Evolutionary conservation across 768 basidiomycete genomes (phyloP), one percentile per base, ranked within the genome.

Genomic region (Coprinopsis cinerea): DNA sequence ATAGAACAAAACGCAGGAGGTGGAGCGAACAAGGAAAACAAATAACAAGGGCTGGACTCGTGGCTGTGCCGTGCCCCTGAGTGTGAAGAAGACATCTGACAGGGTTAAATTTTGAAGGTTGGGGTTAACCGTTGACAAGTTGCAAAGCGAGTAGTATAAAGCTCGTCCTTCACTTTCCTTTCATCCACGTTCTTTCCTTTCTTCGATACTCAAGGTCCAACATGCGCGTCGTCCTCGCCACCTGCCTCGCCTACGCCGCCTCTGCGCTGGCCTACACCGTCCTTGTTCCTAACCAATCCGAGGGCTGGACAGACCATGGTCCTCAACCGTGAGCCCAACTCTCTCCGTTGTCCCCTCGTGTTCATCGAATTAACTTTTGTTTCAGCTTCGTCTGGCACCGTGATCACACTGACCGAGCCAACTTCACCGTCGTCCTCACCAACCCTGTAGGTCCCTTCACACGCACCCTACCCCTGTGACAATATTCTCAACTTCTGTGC

Each of bases 341-440:
- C 6, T 23, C 24, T 23, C 22, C 14, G n/a, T 24, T 17, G 1
- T 18, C 11, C 43, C 22, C 36, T 53, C n/a, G 18, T 49, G 18
- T 20, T 27, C 7, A 17, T n/a, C n/a, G n/a, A n/a, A n/a, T n/a
- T n/a, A 26, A 23, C 20, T 2, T 43, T 17, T 17, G 43, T 36
- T 42, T 64, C 56, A 72, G 67, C 13, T 65, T 90, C 48, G 52
- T 67, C 4, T 94, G 90, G 90, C 37, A 61, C 1, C 74, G 75
- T 5, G 89, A 88, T 52, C 50, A 53, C 49, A 85, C 85, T 9
- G 91, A 94, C 61, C 65, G 76, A 0, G 22, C 49, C 46, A 88
- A 78, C 67, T 91, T 92, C 65, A 79, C 86, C n/a, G 74, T 76
- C 40, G 68, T 89, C 43, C 74, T 94, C 43, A 73, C 71, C 54